Evolutionary conservation across 495 filamentous ascomycete species (phyloP), one percentile per base, ranked within the genome.

Genomic region (Tuber brumale): DNA sequence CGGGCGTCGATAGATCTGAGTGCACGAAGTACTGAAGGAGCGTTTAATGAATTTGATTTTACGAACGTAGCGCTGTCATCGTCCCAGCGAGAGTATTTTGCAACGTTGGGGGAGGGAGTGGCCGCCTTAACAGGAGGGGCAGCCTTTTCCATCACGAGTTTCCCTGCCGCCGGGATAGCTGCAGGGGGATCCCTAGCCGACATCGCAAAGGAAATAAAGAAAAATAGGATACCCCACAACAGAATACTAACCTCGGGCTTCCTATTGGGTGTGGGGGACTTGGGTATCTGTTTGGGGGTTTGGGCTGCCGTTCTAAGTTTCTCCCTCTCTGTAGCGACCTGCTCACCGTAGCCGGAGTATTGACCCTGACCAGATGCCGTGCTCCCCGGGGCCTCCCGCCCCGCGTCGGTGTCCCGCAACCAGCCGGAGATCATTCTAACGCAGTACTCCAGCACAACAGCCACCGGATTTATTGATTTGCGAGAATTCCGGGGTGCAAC

Each of bases 61-160:
- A n/a, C 51, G 0, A 27, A 0, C 1, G n/a, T n/a, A 27, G 51
- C 48, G 23, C 48, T 9, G 7, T 27, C 12, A 10, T 27, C 48
- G 5, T 10, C 48, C 5, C 1, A 0, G 8, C 0, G 21, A 51
- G 0, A 2, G 23, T n/a, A 27, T 1, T 27, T 5, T 27, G n/a
- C 23, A n/a, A 57, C n/a, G 51, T 61, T n/a, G 10, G 51, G 51
- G n/a, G 31, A 61, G 51, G 27, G 27, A 2, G 31, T 31, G 3
- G 3, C 9, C 3, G 27, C n/a, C n/a, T 14, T 3, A 1, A 0
- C n/a, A 0, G 51, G n/a, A 61, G 51, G n/a, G 10, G 3, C n/a
- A n/a, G 7, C 51, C 7, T 57, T 57, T 57, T 23, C 48, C 48
- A 57, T 27, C 1, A 7, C 0, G n/a, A 57, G 48, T 57, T 57